These are phyloP conservation scores for Pichia cactophila DNA, from an alignment of 1,139 yeast species.

Conservation along the genomic window DNA sequence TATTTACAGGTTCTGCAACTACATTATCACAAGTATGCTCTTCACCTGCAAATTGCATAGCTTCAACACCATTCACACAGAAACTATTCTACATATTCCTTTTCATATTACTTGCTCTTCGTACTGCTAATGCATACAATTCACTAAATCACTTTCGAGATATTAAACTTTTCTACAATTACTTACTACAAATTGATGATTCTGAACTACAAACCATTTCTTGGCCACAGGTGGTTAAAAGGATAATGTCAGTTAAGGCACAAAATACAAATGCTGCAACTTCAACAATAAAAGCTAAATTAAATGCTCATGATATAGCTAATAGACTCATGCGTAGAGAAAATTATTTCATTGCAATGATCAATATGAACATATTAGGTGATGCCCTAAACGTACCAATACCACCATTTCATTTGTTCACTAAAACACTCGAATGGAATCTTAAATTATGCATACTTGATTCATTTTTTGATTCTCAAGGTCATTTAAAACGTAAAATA, in stretches of 20 bases:
- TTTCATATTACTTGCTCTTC: conserved; percentile 46
- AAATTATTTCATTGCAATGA: conserved; percentile 82
- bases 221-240: conserved; percentile 83
- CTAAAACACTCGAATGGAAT: conserved; percentile 92
- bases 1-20: conserved; percentile 28
- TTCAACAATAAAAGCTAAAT: conserved; percentile 59
- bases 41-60: conserved; percentile 53
- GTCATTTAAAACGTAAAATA: conserved; percentile 71
- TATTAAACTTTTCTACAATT: conserved; percentile 55
- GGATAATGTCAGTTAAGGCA: conserved; percentile 66
- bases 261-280: conserved; percentile 61
- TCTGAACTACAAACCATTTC: conserved; percentile 87
- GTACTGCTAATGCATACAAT: conserved; percentile 53
- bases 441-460: conserved; percentile 81
- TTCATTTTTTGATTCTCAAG: conserved; percentile 73
- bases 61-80: conserved; percentile 41
- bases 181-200: conserved; percentile 63
- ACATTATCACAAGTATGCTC: conserved; percentile 30
- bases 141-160: conserved; percentile 49
- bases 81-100: conserved; percentile 61
- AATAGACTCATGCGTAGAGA: conserved; percentile 94
- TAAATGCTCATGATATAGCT: conserved; percentile 92
- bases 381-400: conserved; percentile 39
- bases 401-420: conserved; percentile 46
- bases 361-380: conserved; percentile 70